Evolutionary conservation across 345 rosid species (phyloP).

Genomic region (Dipteronia dyeriana): DNA sequence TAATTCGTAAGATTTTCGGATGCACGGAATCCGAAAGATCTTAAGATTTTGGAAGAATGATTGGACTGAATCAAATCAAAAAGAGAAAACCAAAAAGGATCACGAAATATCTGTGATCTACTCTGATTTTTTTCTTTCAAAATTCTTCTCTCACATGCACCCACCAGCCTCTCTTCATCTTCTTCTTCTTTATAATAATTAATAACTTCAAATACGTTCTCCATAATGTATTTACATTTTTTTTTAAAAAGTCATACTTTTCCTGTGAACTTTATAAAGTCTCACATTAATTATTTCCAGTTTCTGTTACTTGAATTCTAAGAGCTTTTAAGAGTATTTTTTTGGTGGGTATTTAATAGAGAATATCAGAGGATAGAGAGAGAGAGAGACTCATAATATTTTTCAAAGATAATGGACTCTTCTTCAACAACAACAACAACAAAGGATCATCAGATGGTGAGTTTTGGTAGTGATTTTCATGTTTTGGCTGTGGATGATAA

Average conservation of each 20-base stretch:
- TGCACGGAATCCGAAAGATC: no score
- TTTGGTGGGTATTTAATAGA: conserved; percentile 19
- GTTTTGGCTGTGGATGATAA: conserved; percentile 90
- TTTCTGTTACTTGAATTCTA: conserved; percentile 7
- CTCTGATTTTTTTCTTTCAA: conserved; percentile 32
- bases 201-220: not conserved
- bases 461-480: conserved; percentile 39
- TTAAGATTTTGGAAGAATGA: not conserved
- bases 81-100: conserved; percentile 44
- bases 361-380: not conserved
- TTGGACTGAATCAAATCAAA: conserved; percentile 39
- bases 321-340: not conserved
- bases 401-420: conserved; percentile 13
- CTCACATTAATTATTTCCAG: not conserved
- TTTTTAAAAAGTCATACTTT: conserved; percentile 24
- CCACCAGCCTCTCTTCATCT: conserved; percentile 16
- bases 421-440: conserved; percentile 18
- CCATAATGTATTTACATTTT: not conserved
- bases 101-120: conserved; percentile 71
- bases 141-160: conserved; percentile 28
- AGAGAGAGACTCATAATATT: conserved; percentile 17
- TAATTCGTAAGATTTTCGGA: no score
- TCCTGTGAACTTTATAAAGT: conserved; percentile 33
- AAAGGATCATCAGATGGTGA: not conserved
- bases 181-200: not conserved